phyloP scores from a whole-genome alignment of 768 basidiomycete species.

The Sutorius australiensis region DNA sequence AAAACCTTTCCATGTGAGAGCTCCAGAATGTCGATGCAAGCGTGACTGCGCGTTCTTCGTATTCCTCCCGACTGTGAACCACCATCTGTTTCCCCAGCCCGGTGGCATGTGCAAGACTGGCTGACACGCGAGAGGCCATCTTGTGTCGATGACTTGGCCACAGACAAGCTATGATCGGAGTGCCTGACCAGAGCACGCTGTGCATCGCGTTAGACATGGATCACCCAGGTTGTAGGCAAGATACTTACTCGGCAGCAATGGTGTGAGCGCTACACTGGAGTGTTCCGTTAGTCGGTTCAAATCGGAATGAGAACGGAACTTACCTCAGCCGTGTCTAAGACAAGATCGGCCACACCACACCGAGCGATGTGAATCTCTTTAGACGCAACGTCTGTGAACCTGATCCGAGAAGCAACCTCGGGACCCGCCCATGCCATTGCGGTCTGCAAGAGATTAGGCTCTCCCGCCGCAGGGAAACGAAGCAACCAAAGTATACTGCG shows the following conservation, averaged over 20 bases:
- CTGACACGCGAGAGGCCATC: constrained; percentile 50
- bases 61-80: constrained; percentile 40
- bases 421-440: constrained; percentile 44
- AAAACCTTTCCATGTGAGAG: constrained; percentile 3
- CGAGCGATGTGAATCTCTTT: constrained; percentile 46
- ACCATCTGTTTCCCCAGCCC: constrained; percentile 47
- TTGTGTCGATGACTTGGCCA: constrained; percentile 44
- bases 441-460: constrained; percentile 40
- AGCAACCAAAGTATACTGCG: constrained; percentile 52
- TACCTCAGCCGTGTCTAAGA: constrained; percentile 52
- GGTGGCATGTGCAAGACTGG: constrained; percentile 46
- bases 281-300: neutral
- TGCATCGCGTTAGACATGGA: constrained; percentile 1
- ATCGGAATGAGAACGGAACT: neutral
- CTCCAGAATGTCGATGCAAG: constrained; percentile 33
- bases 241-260: constrained; percentile 44
- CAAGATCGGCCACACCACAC: constrained; percentile 45
- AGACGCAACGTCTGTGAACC: constrained; percentile 46
- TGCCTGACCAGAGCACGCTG: constrained; percentile 51
- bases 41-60: constrained; percentile 43
- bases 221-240: neutral
- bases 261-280: constrained; percentile 51
- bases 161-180: constrained; percentile 44
- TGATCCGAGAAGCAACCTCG: constrained; percentile 43
- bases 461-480: constrained; percentile 47